Evolutionary conservation across 129 eudicot species (phyloP).

Genomic region (Ambrosia artemisiifolia): DNA sequence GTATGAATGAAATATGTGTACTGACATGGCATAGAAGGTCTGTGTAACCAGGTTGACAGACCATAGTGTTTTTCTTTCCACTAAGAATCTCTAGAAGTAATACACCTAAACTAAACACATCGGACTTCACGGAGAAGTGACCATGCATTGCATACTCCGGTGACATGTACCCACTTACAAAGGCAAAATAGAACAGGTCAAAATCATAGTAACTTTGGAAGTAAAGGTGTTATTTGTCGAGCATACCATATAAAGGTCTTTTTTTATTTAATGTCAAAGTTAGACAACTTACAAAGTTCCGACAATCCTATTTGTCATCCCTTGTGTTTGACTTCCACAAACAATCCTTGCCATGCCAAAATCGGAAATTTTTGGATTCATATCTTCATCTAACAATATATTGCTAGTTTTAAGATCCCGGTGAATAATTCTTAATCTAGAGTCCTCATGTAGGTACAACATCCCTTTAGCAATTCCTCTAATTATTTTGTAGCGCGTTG

Average conservation of each 20-base stretch:
- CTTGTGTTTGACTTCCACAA: constrained; percentile 23
- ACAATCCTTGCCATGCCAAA: constrained; percentile 28
- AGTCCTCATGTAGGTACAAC: constrained; percentile 30
- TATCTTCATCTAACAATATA: constrained; percentile 22
- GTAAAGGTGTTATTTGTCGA: background rate
- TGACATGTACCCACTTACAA: constrained; percentile 24
- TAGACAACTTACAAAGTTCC: constrained; percentile 27
- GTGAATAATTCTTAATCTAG: constrained; percentile 28
- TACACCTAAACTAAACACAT: constrained; percentile 27
- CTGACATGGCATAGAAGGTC: constrained; percentile 25
- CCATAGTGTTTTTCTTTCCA: constrained; percentile 10
- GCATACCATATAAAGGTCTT: background rate
- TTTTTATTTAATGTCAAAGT: background rate
- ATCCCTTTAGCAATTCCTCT: constrained; percentile 38
- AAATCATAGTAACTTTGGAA: too few relatives aligned
- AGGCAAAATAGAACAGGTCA: background rate
- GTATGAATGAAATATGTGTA: background rate
- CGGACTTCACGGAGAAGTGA: constrained; percentile 19
- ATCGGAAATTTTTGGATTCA: constrained; percentile 27
- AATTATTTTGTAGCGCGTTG: constrained; percentile 31
- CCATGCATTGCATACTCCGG: constrained; percentile 30
- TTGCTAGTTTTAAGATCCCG: constrained; percentile 30
- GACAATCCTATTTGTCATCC: constrained; percentile 13
- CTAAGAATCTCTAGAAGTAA: constrained; percentile 18
- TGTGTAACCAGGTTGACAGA: background rate